Conservation (phyloP, 2,329 filamentous ascomycete genomes). For the Ophioceras dolichostomum region DNA sequence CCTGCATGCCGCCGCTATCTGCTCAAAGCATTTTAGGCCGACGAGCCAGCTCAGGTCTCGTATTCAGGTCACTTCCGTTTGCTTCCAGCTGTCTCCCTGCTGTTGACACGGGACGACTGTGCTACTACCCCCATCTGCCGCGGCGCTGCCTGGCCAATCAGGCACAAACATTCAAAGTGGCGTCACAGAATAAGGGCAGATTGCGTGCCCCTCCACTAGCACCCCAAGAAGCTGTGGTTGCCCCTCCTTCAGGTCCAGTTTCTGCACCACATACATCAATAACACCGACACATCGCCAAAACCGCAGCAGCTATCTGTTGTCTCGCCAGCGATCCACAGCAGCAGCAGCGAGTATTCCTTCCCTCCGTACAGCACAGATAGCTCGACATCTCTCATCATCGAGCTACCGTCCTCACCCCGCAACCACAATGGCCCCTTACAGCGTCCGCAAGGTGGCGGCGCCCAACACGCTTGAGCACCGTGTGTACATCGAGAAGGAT, state of each 20-base stretch:
- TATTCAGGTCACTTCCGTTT: too few species aligned
- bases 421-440: constrained; percentile 44
- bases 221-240: constrained; percentile 10
- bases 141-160: neutral
- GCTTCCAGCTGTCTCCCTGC: too few species aligned
- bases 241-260: constrained; percentile 8
- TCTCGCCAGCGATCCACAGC: neutral
- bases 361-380: constrained; percentile 38
- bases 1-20: too few species aligned
- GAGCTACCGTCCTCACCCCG: constrained; percentile 13
- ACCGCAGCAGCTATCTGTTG: neutral
- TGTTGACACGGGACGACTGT: too few species aligned
- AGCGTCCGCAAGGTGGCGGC: constrained; percentile 76
- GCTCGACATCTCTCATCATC: constrained; percentile 38
- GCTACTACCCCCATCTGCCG: neutral
- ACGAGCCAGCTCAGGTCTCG: too few species aligned
- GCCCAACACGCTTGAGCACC: constrained; percentile 90
- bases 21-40: too few species aligned
- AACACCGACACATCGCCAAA: neutral
- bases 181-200: constrained; percentile 11
- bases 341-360: constrained; percentile 28
- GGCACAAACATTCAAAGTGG: constrained; percentile 7
- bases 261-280: too few species aligned
- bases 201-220: constrained; percentile 5
- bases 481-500: constrained; percentile 97